Conservation (phyloP, 2,329 filamentous ascomycete genomes). For the Aureobasidium sp. region DNA sequence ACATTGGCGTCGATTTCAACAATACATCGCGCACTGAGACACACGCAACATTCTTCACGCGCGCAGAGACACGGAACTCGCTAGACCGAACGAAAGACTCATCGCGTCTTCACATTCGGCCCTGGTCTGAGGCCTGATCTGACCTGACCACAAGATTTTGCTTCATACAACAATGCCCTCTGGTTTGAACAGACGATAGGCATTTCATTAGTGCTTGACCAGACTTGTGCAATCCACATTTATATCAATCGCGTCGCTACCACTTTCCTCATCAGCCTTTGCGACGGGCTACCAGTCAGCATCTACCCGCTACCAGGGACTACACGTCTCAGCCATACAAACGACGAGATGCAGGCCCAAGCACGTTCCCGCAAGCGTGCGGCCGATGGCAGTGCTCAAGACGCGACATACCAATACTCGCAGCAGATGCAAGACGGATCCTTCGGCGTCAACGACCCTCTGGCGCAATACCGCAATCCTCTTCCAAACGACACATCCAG, state of each 20-base stretch:
- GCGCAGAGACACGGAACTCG: slow-evolving; percentile 4
- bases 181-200: not conserved
- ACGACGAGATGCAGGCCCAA: slow-evolving; percentile 16
- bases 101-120: not conserved
- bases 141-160: not conserved
- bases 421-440: slow-evolving; percentile 19
- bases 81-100: slow-evolving; percentile 3
- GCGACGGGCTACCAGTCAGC: not conserved
- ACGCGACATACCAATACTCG: slow-evolving; percentile 45
- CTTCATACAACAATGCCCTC: not conserved
- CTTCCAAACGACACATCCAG: slow-evolving; percentile 34
- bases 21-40: not conserved
- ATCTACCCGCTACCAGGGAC: not conserved
- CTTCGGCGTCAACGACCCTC: slow-evolving; percentile 21
- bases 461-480: slow-evolving; percentile 45
- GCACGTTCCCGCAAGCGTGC: slow-evolving; percentile 56
- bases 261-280: not conserved
- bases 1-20: not conserved
- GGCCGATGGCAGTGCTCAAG: slow-evolving; percentile 48
- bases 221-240: not conserved
- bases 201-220: not conserved
- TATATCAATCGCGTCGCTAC: slow-evolving; percentile 4
- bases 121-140: slow-evolving; percentile 2
- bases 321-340: slow-evolving; percentile 6
- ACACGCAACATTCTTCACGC: not conserved